Evolutionary conservation across 805 yeast genomes (phyloP).

Genomic region (Metschnikowia matae): DNA sequence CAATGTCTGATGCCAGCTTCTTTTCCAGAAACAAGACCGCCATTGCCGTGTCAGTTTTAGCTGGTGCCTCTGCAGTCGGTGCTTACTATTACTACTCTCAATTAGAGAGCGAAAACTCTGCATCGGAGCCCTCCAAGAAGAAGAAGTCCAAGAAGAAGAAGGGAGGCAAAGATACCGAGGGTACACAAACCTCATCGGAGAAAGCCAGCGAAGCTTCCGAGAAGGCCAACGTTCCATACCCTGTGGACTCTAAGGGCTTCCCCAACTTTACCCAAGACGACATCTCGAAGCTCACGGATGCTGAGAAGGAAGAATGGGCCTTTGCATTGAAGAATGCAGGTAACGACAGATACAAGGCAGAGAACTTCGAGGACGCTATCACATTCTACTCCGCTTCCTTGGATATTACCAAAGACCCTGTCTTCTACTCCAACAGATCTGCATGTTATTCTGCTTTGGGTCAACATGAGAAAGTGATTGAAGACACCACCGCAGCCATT

Average conservation of each 20-base stretch:
- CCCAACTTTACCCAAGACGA: conserved; percentile 52
- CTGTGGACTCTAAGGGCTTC: conserved; percentile 52
- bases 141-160: conserved; percentile 45
- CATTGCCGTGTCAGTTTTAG: conserved; percentile 57
- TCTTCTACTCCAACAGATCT: conserved; percentile 91
- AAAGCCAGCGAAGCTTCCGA: conserved; percentile 6
- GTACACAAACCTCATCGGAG: conserved; percentile 12
- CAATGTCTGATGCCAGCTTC: conserved; percentile 27
- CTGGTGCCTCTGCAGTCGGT: conserved; percentile 60
- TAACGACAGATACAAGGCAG: conserved; percentile 67
- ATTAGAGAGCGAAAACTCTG: conserved; percentile 17
- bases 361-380: conserved; percentile 72
- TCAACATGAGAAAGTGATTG: conserved; percentile 78
- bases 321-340: conserved; percentile 84
- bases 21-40: conserved; percentile 57
- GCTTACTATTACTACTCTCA: conserved; percentile 49
- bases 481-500: conserved; percentile 83
- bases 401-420: conserved; percentile 72
- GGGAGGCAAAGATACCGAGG: conserved; percentile 29
- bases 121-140: conserved; percentile 24
- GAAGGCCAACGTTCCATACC: conserved; percentile 34
- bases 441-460: conserved; percentile 88
- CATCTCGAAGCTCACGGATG: conserved; percentile 42
- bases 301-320: conserved; percentile 62
- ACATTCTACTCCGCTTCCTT: conserved; percentile 77